Evolutionary conservation across 352 stramenopile species (phyloP).

Genomic region (Pythium sukuiense): DNA sequence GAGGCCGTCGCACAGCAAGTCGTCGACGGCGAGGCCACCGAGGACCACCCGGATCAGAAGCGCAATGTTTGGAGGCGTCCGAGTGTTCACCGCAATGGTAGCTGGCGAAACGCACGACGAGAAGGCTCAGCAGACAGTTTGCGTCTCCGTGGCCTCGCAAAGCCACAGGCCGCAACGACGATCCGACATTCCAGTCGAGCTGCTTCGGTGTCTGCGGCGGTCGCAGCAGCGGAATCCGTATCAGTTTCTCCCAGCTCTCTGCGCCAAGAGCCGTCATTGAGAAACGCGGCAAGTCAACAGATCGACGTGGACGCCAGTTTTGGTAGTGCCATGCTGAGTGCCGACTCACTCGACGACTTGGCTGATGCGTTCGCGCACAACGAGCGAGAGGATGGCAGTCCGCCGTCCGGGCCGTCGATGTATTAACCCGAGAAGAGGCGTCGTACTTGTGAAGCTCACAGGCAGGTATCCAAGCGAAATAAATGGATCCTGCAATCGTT

Average conservation of each 20-base stretch:
- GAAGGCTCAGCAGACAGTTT: slow-evolving; percentile 40
- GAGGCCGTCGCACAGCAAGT: slow-evolving; percentile 3
- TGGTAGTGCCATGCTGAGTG: slow-evolving; percentile 17
- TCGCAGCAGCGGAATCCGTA: slow-evolving; percentile 28
- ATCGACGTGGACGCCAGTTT: background rate
- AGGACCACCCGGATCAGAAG: slow-evolving; percentile 32
- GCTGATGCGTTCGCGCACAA: slow-evolving; percentile 25
- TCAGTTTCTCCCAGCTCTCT: slow-evolving; percentile 30
- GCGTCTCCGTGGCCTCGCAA: slow-evolving; percentile 36
- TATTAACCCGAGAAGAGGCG: background rate
- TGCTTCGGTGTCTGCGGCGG: slow-evolving; percentile 28
- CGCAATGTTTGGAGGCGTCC: slow-evolving; percentile 38
- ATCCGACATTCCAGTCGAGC: slow-evolving; percentile 34
- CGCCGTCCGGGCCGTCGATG: background rate
- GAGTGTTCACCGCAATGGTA: slow-evolving; percentile 36
- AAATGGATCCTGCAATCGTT: background rate
- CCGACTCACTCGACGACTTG: slow-evolving; percentile 30
- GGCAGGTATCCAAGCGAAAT: background rate
- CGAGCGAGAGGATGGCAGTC: slow-evolving; percentile 15
- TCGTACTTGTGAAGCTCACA: background rate
- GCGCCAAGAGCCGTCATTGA: slow-evolving; percentile 28
- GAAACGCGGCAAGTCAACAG: slow-evolving; percentile 1
- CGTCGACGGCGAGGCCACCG: slow-evolving; percentile 29
- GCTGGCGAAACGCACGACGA: slow-evolving; percentile 50
- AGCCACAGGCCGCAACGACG: slow-evolving; percentile 10